These are phyloP conservation scores for Leishmania tarentolae DNA, from an alignment of 208 protist species.

Conservation along the genomic window DNA sequence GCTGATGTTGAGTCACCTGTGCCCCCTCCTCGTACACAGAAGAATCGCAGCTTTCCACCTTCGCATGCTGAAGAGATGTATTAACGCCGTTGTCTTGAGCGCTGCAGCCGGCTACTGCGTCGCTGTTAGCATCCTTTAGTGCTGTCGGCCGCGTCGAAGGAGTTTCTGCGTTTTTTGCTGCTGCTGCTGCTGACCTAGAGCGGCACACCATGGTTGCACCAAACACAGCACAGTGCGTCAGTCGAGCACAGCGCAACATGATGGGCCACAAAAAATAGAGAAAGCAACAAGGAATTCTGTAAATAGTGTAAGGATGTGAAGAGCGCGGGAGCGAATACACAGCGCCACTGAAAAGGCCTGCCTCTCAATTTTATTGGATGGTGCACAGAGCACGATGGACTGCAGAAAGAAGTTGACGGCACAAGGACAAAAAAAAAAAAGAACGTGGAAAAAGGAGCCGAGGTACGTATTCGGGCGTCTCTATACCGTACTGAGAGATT, in stretches of 20 bases:
- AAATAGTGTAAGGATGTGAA: not conserved
- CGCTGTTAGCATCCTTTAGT: not conserved
- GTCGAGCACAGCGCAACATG: constrained; percentile 18
- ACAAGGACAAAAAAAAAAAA: not conserved
- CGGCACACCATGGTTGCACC: constrained; percentile 1
- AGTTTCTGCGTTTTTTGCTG: too few relatives aligned
- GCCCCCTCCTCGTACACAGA: not conserved
- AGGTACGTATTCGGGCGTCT: not conserved
- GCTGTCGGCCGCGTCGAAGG: not conserved
- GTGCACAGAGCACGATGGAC: not conserved
- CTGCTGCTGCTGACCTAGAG: not conserved
- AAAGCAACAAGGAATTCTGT: not conserved
- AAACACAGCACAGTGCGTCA: constrained; percentile 10
- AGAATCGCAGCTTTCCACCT: constrained; percentile 3
- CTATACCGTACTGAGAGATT: not conserved
- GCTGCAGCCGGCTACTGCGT: not conserved
- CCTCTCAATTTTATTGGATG: not conserved
- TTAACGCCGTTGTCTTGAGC: not conserved
- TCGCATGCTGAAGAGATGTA: constrained; percentile 8
- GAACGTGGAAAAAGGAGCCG: not conserved
- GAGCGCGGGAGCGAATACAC: not conserved
- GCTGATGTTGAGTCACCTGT: not conserved
- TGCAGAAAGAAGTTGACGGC: not conserved
- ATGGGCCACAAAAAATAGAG: too few relatives aligned
- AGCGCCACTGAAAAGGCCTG: not conserved